These are phyloP conservation scores for Stenogyne calaminthoides DNA, from an alignment of 305 asterid genomes.

Conservation along the genomic window DNA sequence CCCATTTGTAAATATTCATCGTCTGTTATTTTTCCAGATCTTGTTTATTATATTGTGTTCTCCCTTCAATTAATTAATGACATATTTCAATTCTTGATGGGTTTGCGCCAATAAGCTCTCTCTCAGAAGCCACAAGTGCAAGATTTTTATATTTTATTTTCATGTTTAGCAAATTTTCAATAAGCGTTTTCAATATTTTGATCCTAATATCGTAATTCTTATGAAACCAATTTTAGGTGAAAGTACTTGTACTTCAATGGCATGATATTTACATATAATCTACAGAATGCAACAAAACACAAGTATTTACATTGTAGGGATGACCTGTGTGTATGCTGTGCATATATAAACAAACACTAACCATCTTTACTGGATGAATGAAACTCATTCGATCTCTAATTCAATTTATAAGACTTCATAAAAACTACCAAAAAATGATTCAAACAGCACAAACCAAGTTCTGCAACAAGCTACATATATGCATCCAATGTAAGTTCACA, in stretches of 20 bases:
- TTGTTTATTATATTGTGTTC: background rate
- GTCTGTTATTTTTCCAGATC: slow-evolving; percentile 23
- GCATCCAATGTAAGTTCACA: no score
- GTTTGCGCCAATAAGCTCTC: background rate
- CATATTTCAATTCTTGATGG: background rate
- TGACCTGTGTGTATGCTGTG: no score
- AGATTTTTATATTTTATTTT: background rate
- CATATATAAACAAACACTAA: no score
- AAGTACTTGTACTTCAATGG: background rate
- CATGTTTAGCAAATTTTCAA: background rate
- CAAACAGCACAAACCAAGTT: no score
- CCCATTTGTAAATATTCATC: slow-evolving; percentile 33
- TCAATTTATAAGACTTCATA: background rate
- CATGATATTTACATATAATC: background rate
- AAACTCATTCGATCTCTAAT: background rate
- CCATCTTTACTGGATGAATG: no score
- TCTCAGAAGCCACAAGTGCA: background rate
- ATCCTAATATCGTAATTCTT: no score
- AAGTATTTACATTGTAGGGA: background rate
- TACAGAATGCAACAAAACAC: background rate
- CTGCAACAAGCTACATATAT: no score
- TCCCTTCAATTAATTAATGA: background rate
- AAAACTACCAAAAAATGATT: background rate
- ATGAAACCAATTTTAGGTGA: background rate
- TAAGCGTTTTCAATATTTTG: no score